A percentile compares a stretch with the other conserved stretches of the same genome.
phyloP scores from a whole-genome alignment of 495 filamentous ascomycete genomes.

The Apodospora peruviana region DNA sequence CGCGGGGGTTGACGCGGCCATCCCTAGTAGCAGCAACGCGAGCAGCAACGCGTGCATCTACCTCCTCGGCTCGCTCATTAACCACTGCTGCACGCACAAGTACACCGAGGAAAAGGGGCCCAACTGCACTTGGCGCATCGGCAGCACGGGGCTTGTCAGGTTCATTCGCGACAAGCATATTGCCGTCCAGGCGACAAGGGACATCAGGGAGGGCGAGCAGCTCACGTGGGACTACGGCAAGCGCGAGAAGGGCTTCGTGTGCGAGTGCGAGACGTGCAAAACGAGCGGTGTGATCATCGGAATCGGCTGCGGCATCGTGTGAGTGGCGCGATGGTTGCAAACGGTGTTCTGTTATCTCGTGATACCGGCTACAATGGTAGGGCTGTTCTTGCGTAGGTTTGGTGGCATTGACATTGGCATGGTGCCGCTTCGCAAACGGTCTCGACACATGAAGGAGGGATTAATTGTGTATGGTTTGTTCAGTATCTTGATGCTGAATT shows the following conservation, averaged over 20 bases:
- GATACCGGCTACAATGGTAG: too few species aligned
- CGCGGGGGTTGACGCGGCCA: too few species aligned
- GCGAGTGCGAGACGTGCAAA: conserved; percentile 17
- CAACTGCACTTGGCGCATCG: conserved; percentile 23
- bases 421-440: too few species aligned
- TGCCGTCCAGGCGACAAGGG: conserved; percentile 17
- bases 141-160: conserved; percentile 10
- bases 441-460: too few species aligned
- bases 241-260: conserved; percentile 14
- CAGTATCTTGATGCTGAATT: too few species aligned
- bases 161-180: conserved; percentile 17
- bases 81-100: conserved; percentile 25
- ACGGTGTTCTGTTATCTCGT: too few species aligned
- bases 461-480: too few species aligned
- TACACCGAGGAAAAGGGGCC: conserved; percentile 7
- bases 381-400: too few species aligned
- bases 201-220: conserved; percentile 24
- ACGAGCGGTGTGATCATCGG: not conserved
- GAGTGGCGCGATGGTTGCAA: not conserved
- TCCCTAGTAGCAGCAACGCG: not conserved
- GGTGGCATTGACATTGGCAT: too few species aligned
- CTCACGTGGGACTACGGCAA: conserved; percentile 25
- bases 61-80: conserved; percentile 26
- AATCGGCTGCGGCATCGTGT: conserved; percentile 10
- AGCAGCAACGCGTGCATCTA: conserved; percentile 18